Base-by-base conservation (phyloP, 1,284 basidiomycete genomes). In the Cronartium quercuum region DNA sequence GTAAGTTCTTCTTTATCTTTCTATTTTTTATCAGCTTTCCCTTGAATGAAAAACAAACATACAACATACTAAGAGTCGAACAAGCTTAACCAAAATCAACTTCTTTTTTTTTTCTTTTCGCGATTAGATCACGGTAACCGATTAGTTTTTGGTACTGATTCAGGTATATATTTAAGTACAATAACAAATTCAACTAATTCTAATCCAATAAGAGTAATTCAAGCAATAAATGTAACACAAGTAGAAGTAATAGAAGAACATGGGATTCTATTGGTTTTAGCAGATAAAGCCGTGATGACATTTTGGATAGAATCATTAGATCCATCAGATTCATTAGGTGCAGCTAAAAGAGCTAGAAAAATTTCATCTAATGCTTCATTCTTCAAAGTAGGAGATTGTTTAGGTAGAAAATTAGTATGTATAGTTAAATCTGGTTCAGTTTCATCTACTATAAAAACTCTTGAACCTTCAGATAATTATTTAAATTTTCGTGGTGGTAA, bases 241-340 rank as follows among this genome's bases (percentile, higher is more conserved):
- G 90, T 99, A 13, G 96, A 98, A 78, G 90, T 99, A 3, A 85
- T 99, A 65, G 95, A 98, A 81, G 94, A 97, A 77, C 96, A 94
- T 81, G 92, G 96, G 80, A 87, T 98, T 7, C 85, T 99, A 75
- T 90, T 99, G 68, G 94, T 98, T 10, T 87, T 98, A 35, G 92
- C 94, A n/a, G 80, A 81, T 76, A 81, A 81, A 70, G 80, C 79
- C 9, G 94, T 99, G 3, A 90, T 96, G 76, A 97, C 95, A 0
- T 98, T 98, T 84, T 94, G 94, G 0, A 85, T 99, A 37, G 96
- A 98, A 61, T 90, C 92, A 6, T 85, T 99, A 37, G 92, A 97
- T 79, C 89, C 91, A 0, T 87, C 88, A 77, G 96, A 98, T 80
- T 93, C 96, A 0, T 87, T 90, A 82, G 89, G 91, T 13, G 94